phyloP scores from a whole-genome alignment of 331 rosid species.

The Dryas integrifolia region DNA sequence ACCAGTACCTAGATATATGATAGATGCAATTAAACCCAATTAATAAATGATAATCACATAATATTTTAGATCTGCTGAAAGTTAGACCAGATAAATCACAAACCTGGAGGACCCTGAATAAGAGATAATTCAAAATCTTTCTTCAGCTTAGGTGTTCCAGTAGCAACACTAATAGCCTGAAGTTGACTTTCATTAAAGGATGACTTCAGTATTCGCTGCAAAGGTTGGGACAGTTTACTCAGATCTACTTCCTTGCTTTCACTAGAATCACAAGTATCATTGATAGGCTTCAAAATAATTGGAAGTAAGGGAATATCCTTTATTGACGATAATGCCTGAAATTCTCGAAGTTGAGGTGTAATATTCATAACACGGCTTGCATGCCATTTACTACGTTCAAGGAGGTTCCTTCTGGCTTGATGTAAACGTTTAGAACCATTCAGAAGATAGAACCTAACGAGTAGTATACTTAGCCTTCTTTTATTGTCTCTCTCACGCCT shows the following conservation, averaged over 20 bases:
- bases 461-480: constrained; percentile 57
- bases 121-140: constrained; percentile 67
- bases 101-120: constrained; percentile 99
- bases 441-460: constrained; percentile 75
- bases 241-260: constrained; percentile 52
- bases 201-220: constrained; percentile 67
- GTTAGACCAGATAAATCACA: constrained; percentile 23
- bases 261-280: constrained; percentile 38
- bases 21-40: constrained; percentile 19
- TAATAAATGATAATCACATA: constrained; percentile 23
- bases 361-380: constrained; percentile 89
- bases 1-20: constrained; percentile 72
- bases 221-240: constrained; percentile 62
- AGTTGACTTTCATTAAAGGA: constrained; percentile 83
- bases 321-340: constrained; percentile 88
- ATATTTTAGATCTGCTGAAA: constrained; percentile 20
- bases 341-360: constrained; percentile 85
- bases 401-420: constrained; percentile 84
- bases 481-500: constrained; percentile 87
- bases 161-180: constrained; percentile 70
- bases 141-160: constrained; percentile 43
- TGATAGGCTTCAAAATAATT: constrained; percentile 56
- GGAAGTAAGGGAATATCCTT: constrained; percentile 83
- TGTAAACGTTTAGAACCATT: constrained; percentile 80
- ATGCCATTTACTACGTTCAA: constrained; percentile 92